Evolutionary conservation across 2,329 filamentous ascomycete species (phyloP).

Genomic region (Pestalotiopsis sp.): DNA sequence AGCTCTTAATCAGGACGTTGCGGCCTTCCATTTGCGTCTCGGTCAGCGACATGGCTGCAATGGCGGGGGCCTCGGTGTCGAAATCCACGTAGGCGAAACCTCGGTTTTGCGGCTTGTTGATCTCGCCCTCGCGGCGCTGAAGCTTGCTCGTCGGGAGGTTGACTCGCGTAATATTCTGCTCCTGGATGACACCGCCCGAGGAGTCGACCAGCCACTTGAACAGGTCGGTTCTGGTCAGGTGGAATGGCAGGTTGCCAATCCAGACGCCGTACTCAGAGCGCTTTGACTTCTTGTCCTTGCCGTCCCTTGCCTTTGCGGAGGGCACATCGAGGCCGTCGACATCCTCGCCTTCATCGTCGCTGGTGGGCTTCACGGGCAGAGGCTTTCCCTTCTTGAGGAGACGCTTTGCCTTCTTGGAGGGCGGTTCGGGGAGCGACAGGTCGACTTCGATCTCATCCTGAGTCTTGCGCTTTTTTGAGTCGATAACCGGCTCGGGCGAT

Average conservation of each 20-base stretch:
- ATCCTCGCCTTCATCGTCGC: conserved; percentile 42
- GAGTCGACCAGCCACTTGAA: conserved; percentile 78
- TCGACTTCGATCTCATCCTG: conserved; percentile 83
- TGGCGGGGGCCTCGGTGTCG: conserved; percentile 65
- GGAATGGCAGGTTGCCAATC: conserved; percentile 95
- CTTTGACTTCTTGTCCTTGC: conserved; percentile 47
- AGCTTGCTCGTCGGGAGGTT: conserved; percentile 70
- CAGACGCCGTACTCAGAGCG: conserved; percentile 86
- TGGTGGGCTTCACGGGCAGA: conserved; percentile 47
- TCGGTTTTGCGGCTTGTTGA: conserved; percentile 65
- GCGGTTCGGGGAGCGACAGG: conserved; percentile 84
- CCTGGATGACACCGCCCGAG: conserved; percentile 66
- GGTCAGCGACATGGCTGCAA: conserved; percentile 82
- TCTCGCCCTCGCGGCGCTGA: conserved; percentile 14
- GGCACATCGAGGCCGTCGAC: conserved; percentile 31
- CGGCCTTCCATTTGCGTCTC: conserved; percentile 79
- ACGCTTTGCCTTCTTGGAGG: conserved; percentile 91
- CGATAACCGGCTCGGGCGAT: conserved; percentile 14
- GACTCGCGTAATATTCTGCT: conserved; percentile 78
- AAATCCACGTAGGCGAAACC: conserved; percentile 98
- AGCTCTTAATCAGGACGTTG: conserved; percentile 89
- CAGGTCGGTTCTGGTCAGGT: conserved; percentile 72
- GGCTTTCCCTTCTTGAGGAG: conserved; percentile 83
- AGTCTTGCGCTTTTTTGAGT: conserved; percentile 72
- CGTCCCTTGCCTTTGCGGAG: conserved; percentile 33